Percentiles rank a stretch among this genome's conserved stretches.
Evolutionary conservation across 2,329 filamentous ascomycete genomes (phyloP).

Genomic region (Grosmannia clavigera): DNA sequence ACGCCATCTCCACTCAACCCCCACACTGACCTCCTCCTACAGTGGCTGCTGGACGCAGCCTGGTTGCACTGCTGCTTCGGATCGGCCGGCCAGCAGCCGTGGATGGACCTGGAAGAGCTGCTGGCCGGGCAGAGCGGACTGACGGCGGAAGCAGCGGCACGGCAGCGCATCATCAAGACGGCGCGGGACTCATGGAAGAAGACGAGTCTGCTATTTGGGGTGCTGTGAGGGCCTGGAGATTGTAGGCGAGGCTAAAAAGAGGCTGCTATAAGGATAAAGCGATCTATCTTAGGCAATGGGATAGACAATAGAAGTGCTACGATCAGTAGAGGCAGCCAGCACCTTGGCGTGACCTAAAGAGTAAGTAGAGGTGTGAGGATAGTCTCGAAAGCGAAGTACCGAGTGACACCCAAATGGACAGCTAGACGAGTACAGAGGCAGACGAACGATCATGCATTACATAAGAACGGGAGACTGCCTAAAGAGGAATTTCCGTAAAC

Average conservation of each 20-base stretch:
- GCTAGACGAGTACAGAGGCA: too few species aligned
- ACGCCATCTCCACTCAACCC: constrained; percentile 15
- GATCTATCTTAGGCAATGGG: too few species aligned
- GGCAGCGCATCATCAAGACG: constrained; percentile 45
- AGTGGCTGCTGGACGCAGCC: constrained; percentile 50
- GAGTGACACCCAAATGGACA: too few species aligned
- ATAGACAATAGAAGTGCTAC: too few species aligned
- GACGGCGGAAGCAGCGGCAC: constrained; percentile 18
- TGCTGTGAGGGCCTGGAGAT: constrained; percentile 30
- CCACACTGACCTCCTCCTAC: constrained; percentile 35
- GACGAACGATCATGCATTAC: too few species aligned
- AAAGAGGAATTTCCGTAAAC: too few species aligned
- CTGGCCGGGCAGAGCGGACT: constrained; percentile 34
- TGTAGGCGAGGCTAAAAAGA: background rate
- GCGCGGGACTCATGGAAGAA: constrained; percentile 73
- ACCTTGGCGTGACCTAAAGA: too few species aligned
- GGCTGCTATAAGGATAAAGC: too few species aligned
- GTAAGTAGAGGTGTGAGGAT: too few species aligned
- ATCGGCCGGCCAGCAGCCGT: constrained; percentile 13
- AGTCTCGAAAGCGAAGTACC: too few species aligned
- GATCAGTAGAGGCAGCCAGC: too few species aligned
- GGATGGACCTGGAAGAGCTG: constrained; percentile 27
- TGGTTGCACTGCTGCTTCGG: constrained; percentile 35
- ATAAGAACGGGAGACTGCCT: too few species aligned
- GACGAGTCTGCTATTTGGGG: constrained; percentile 68